phyloP scores from a whole-genome alignment of 768 basidiomycete genomes.

The Termitomyces sp. region DNA sequence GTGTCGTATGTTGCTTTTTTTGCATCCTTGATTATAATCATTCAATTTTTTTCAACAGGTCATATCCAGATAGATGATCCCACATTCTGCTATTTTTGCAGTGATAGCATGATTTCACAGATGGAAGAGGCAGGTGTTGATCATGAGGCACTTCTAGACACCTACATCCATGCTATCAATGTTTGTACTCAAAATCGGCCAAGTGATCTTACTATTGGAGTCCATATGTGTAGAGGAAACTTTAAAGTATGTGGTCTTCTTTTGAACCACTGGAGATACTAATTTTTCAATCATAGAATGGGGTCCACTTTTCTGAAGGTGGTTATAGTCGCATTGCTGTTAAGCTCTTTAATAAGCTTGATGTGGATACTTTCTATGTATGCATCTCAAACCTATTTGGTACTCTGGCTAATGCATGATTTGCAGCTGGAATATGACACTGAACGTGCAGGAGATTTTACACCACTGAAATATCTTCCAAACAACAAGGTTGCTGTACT shows the following conservation, averaged over 20 bases:
- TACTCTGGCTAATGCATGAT: constrained; percentile 10
- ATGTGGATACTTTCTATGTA: constrained; percentile 52
- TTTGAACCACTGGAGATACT: constrained; percentile 8
- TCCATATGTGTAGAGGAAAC: constrained; percentile 59
- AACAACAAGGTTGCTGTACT: constrained; percentile 40
- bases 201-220: constrained; percentile 44
- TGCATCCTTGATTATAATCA: neutral
- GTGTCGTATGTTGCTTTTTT: constrained; percentile 32
- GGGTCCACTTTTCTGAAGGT: constrained; percentile 55
- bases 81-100: constrained; percentile 62
- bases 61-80: constrained; percentile 50
- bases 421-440: constrained; percentile 60
- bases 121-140: constrained; percentile 60
- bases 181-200: constrained; percentile 47
- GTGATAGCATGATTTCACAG: constrained; percentile 40
- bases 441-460: constrained; percentile 55
- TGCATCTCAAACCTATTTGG: neutral
- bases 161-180: constrained; percentile 64
- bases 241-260: constrained; percentile 30
- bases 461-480: constrained; percentile 48
- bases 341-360: constrained; percentile 52
- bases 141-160: constrained; percentile 57
- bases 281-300: constrained; percentile 19
- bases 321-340: constrained; percentile 49
- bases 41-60: constrained; percentile 20